These are phyloP conservation scores for Chlorella sp. DNA, from an alignment of 139 green algal genomes.

Conservation along the genomic window DNA sequence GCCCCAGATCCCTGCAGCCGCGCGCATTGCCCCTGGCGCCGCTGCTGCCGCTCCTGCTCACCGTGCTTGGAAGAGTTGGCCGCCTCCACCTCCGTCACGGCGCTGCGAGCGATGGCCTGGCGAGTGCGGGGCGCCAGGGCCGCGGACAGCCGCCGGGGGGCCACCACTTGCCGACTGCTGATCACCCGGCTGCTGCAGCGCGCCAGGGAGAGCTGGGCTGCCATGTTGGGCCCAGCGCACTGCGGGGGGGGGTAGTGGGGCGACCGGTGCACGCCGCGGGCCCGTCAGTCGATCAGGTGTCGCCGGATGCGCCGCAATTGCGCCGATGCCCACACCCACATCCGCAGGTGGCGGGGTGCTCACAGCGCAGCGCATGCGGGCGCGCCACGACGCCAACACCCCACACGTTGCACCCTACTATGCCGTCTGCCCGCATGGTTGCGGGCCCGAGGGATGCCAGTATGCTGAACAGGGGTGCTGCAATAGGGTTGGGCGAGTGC, in stretches of 20 bases:
- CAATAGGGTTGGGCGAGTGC: background rate
- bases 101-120: background rate
- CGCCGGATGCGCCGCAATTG: too few species aligned
- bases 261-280: too few species aligned
- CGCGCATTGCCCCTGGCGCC: background rate
- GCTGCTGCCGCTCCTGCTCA: background rate
- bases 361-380: too few species aligned
- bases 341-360: too few species aligned
- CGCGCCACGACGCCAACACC: too few species aligned
- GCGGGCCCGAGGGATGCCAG: too few species aligned
- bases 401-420: too few species aligned
- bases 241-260: background rate
- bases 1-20: background rate
- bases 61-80: constrained; percentile 13
- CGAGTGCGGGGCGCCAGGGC: background rate
- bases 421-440: too few species aligned
- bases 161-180: background rate
- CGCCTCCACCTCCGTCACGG: constrained; percentile 15
- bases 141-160: constrained; percentile 10
- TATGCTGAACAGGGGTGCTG: background rate
- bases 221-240: background rate
- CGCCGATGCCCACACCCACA: too few species aligned
- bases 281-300: too few species aligned
- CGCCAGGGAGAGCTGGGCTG: constrained; percentile 1
- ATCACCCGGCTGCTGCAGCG: background rate